phyloP scores from a whole-genome alignment of 2,329 filamentous ascomycete genomes.

The Penicillium olsonii region DNA sequence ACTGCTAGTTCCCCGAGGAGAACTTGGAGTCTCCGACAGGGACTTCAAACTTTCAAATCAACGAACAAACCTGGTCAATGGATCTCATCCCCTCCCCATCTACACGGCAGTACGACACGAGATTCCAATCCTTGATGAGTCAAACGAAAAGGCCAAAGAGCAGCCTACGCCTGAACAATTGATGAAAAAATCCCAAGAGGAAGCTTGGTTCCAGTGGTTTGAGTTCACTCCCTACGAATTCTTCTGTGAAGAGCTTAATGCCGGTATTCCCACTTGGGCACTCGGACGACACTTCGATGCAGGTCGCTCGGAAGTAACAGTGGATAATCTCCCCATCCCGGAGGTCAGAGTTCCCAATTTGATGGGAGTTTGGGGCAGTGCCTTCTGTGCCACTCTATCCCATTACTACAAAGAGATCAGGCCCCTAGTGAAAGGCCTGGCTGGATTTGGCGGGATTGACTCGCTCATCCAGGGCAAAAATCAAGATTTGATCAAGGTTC shows the following conservation, averaged over 20 bases:
- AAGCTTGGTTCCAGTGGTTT: constrained; percentile 98
- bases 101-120: constrained; percentile 96
- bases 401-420: constrained; percentile 95
- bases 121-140: constrained; percentile 66
- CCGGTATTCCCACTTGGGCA: constrained; percentile 94
- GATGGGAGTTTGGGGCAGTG: constrained; percentile 94
- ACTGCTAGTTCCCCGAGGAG: constrained; percentile 81
- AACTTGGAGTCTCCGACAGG: constrained; percentile 70
- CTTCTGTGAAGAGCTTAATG: constrained; percentile 87
- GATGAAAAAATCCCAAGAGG: constrained; percentile 54
- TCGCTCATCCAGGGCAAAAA: constrained; percentile 79
- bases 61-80: constrained; percentile 70
- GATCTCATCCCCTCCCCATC: constrained; percentile 84
- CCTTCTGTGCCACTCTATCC: constrained; percentile 91
- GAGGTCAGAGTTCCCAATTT: constrained; percentile 81
- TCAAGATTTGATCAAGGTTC: constrained; percentile 83
- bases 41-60: constrained; percentile 95
- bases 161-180: constrained; percentile 35
- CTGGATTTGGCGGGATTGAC: constrained; percentile 76
- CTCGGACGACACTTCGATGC: constrained; percentile 78
- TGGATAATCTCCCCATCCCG: constrained; percentile 70
- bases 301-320: constrained; percentile 65
- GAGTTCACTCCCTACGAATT: constrained; percentile 94
- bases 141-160: constrained; percentile 31
- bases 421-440: constrained; percentile 74